Base-by-base conservation (phyloP, 2,329 filamentous ascomycete species). In the Tolypocladium cylindrosporum region DNA sequence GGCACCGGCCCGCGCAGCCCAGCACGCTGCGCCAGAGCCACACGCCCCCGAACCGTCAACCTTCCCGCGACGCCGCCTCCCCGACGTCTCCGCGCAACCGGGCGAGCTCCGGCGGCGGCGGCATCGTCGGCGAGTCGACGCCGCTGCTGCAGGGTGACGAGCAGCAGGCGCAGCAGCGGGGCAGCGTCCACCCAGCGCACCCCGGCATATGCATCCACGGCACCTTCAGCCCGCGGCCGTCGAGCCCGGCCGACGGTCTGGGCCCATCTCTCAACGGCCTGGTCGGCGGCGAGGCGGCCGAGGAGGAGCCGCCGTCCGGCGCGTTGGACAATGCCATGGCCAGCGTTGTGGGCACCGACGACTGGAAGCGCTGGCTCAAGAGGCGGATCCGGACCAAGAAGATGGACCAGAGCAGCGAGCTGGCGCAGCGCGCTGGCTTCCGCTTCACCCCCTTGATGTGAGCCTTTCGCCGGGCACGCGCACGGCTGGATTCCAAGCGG, bases 391-490 rank as follows among this genome's bases (percentile, higher is more conserved):
- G 76, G 60, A 83, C 79, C 61, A 86, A 85, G 68, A 89, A 87
- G 71, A 87, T 86, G 78, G 87, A 84, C 63, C 88, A 85, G 14
- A 91, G 89, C 55, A 84, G 83, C 61, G 85, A 81, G 65, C 79
- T 95, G 42, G 88, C 89, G 9, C 81, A 87, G 65, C 80, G 80
- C 55, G 85, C 93, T 66, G 89, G 90, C 37, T 79, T 95, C 65
- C 85, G 85, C 66, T 86, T 91, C 68, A 86, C 82, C 27, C 80
- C 83, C 59, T 78, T 83, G 61, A 92, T 96, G 91, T 91, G 76
- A 64, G 84, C 72, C 24, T 27, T 40, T 24, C 21, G 19, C 1
- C 31, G 16, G 13, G 4, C 2, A 27, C 14, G 3, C 16, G 6
- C 19, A 13, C 16, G 9, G 14, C 7, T 31, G 43, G 14, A 48